A percentile compares a stretch with the other conserved stretches of the same genome.
Evolutionary conservation across 805 yeast genomes (phyloP).

Genomic region (Ogataea henricii): DNA sequence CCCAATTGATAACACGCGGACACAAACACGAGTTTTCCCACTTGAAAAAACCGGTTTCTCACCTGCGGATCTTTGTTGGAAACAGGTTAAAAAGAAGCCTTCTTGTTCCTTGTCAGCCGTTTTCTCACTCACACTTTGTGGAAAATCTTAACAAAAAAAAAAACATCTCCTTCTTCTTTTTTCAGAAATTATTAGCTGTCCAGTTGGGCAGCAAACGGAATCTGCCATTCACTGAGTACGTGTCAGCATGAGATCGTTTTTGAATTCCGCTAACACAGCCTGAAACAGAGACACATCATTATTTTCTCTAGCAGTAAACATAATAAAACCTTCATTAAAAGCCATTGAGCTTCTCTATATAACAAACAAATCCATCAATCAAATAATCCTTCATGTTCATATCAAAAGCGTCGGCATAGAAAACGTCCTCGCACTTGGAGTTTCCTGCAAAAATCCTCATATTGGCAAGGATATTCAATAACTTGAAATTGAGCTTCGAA

Average conservation of each 20-base stretch:
- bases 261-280: neutral
- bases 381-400: constrained; percentile 22
- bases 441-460: constrained; percentile 36
- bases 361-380: constrained; percentile 27
- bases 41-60: neutral
- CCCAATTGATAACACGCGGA: constrained; percentile 1
- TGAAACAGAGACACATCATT: neutral
- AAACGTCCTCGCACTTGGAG: constrained; percentile 15
- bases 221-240: no score
- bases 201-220: constrained; percentile 7
- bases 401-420: constrained; percentile 14
- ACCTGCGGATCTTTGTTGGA: neutral
- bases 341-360: constrained; percentile 29
- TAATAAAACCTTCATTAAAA: constrained; percentile 5
- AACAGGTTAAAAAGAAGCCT: neutral
- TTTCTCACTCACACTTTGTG: neutral
- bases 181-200: constrained; percentile 18
- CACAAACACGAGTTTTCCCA: neutral
- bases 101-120: constrained; percentile 4
- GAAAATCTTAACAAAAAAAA: no score
- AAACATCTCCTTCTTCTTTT: neutral
- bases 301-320: neutral
- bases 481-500: constrained; percentile 28
- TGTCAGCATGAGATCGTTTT: no score
- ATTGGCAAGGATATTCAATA: constrained; percentile 31